Base-by-base conservation (phyloP, 1,284 basidiomycete species). In the Mycena sp. region DNA sequence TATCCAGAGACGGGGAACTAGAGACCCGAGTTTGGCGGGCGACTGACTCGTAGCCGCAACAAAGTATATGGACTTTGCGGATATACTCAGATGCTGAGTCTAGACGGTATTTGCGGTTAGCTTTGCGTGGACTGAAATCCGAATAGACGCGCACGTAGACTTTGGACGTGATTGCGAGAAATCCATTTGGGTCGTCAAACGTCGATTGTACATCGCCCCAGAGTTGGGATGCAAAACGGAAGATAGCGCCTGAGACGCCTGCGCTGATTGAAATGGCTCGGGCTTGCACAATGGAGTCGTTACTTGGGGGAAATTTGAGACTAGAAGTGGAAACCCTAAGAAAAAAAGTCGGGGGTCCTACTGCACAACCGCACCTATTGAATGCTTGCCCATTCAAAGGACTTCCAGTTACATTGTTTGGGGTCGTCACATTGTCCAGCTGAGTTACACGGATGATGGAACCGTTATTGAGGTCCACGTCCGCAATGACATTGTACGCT, bases 41-140 rank as follows among this genome's bases (percentile, higher is more conserved):
- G 84, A 61, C 76, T 1, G 68, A 55, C 58, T 35, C 32, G 80
- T 79, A 17, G 67, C 55, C 1, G 73, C 61, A 1, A 86, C 67
- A 66, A 89, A 90, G 68, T 87, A 90, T 23, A 84, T 80, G 1
- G 81, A 78, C 68, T 83, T 82, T 0, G 87, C 86, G 9, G 81
- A 76, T 5, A 87, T 65, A 0, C 86, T 75, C 17, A 90, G 80
- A 71, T 89, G 80, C 64, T 82, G 82, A 1, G 82, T 86, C 89
- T 85, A 51, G 14, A 19, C n/a, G 37, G 44, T 37, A 55, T n/a
- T 19, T 19, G 9, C 16, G 17, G 28, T 49, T 25, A 29, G 25
- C 35, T 21, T 50, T 41, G 28, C 52, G n/a, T 45, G 26, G 9
- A 56, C 10, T 38, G 37, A 51, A 29, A 74, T 9, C 17, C 3